Percentiles rank a stretch among this genome's conserved stretches.
These are phyloP conservation scores for Trichophyton rubrum DNA, from an alignment of 2,329 filamentous ascomycete genomes.

Conservation along the genomic window DNA sequence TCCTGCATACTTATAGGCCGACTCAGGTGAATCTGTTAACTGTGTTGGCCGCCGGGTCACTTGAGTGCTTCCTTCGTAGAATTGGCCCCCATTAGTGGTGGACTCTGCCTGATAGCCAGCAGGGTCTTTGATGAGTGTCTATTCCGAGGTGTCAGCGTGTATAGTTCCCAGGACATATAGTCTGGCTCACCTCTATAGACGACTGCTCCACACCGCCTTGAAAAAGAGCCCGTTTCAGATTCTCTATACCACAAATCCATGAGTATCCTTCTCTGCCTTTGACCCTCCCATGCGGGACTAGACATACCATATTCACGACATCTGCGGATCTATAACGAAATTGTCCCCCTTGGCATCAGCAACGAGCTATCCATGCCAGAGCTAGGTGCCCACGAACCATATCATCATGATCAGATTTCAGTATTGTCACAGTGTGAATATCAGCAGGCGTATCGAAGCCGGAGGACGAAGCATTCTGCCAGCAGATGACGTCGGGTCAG, in stretches of 20 bases:
- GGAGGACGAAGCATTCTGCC: slow-evolving; percentile 13
- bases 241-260: slow-evolving; percentile 21
- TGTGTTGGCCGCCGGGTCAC: neutral
- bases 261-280: neutral
- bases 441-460: slow-evolving; percentile 27
- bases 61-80: neutral
- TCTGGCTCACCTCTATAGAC: slow-evolving; percentile 34
- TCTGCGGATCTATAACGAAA: slow-evolving; percentile 17
- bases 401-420: slow-evolving; percentile 48
- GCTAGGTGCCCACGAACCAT: slow-evolving; percentile 34
- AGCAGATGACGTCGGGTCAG: neutral
- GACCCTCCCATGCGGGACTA: neutral
- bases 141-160: slow-evolving; percentile 10
- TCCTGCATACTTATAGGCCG: neutral
- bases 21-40: neutral
- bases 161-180: slow-evolving; percentile 2
- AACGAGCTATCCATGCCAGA: neutral
- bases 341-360: slow-evolving; percentile 8
- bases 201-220: slow-evolving; percentile 39
- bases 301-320: slow-evolving; percentile 21
- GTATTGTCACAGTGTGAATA: slow-evolving; percentile 41
- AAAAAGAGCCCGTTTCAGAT: slow-evolving; percentile 38
- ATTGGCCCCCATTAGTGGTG: neutral
- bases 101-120: neutral
- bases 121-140: slow-evolving; percentile 1